Percentiles rank a stretch among this genome's conserved stretches.
These are phyloP conservation scores for Nakaseomyces nivariensis DNA, from an alignment of 1,139 yeast genomes.

Conservation along the genomic window DNA sequence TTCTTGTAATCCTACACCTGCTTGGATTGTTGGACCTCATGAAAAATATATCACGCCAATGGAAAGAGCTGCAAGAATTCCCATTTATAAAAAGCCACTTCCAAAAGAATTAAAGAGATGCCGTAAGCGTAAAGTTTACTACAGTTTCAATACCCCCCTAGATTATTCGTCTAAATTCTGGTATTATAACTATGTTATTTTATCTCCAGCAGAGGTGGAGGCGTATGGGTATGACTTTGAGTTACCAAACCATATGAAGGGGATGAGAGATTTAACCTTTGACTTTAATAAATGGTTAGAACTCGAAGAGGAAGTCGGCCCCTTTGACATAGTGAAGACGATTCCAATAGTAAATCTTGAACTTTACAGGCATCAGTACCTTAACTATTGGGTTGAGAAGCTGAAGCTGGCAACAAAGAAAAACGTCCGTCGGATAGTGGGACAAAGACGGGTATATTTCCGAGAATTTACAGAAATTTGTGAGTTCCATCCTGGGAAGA, in stretches of 20 bases:
- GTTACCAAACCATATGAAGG: background rate
- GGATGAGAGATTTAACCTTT: background rate
- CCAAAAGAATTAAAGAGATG: background rate
- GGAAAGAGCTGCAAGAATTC: background rate
- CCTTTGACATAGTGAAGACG: background rate
- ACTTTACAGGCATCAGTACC: background rate
- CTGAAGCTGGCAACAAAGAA: background rate
- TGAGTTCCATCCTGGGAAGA: background rate
- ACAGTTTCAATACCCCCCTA: background rate
- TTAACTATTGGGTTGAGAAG: background rate
- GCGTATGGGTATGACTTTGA: background rate
- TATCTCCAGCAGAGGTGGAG: background rate
- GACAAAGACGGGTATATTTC: background rate
- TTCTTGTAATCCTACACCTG: background rate
- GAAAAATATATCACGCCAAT: background rate
- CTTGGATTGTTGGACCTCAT: slow-evolving; percentile 1
- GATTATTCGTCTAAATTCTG: background rate
- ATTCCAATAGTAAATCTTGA: background rate
- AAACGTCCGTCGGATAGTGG: background rate
- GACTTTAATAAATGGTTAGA: background rate
- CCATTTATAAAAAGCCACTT: slow-evolving; percentile 1
- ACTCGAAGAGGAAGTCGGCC: background rate
- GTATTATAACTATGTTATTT: background rate
- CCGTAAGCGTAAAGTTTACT: background rate
- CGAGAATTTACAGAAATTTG: background rate